A percentile compares a stretch with the other conserved stretches of the same genome.
These are phyloP conservation scores for Boletus semigastroideus DNA, from an alignment of 1,284 basidiomycete genomes.

Conservation along the genomic window DNA sequence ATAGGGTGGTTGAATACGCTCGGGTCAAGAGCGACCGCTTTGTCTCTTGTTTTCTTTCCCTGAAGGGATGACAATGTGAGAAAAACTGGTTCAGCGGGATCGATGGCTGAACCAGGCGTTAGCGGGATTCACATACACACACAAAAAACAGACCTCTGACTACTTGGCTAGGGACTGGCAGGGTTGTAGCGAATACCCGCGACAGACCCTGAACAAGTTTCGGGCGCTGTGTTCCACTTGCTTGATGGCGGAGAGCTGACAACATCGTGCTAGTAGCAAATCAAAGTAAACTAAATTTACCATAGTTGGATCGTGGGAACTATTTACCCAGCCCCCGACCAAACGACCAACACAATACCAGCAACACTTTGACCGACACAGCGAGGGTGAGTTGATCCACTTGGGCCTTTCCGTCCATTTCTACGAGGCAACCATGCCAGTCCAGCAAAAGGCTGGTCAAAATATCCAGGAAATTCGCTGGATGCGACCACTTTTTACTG, in stretches of 20 bases:
- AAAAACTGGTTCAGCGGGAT: constrained; percentile 51
- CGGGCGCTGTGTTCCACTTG: constrained; percentile 1
- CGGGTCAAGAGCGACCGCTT: constrained; percentile 75
- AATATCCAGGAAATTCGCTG: constrained; percentile 32
- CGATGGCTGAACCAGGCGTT: constrained; percentile 35
- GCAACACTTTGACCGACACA: constrained; percentile 35
- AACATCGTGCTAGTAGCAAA: constrained; percentile 16
- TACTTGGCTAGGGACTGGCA: constrained; percentile 4
- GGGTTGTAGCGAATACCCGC: constrained; percentile 13
- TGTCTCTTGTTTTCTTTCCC: constrained; percentile 44
- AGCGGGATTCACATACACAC: constrained; percentile 5
- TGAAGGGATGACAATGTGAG: constrained; percentile 60
- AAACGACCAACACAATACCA: constrained; percentile 16
- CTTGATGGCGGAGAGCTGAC: constrained; percentile 16
- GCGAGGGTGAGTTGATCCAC: constrained; percentile 41
- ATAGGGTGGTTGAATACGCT: constrained; percentile 86
- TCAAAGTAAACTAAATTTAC: constrained; percentile 19
- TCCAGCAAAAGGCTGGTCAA: constrained; percentile 5
- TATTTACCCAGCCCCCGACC: neutral
- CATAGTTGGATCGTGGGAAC: constrained; percentile 31
- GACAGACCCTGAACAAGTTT: neutral
- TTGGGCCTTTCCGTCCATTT: constrained; percentile 5
- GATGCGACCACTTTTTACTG: constrained; percentile 36
- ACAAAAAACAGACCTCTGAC: constrained; percentile 16
- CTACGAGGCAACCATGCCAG: neutral